A percentile compares a stretch with the other conserved stretches of the same genome.
These are phyloP conservation scores for Pseudogymnoascus sp. DNA, from an alignment of 2,329 filamentous ascomycete genomes.

Conservation along the genomic window DNA sequence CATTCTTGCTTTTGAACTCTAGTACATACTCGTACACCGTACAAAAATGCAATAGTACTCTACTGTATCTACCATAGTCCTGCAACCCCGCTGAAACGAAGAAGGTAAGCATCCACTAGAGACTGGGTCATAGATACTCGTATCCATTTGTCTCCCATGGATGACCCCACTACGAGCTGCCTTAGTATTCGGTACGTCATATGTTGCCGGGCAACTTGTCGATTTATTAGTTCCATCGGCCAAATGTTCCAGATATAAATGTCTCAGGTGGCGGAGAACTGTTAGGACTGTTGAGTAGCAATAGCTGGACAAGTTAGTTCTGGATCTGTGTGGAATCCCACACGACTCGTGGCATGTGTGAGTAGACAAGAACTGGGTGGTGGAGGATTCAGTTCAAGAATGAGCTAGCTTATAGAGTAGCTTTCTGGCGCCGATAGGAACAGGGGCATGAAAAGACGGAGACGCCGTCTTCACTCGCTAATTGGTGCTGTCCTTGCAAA, in stretches of 20 bases:
- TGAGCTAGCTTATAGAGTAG: slow-evolving; percentile 1
- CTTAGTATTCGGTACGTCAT: not conserved
- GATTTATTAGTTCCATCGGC: slow-evolving; percentile 6
- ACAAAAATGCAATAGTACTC: not conserved
- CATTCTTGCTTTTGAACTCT: not conserved
- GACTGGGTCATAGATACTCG: slow-evolving; percentile 7
- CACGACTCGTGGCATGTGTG: slow-evolving; percentile 6
- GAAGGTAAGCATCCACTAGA: slow-evolving; percentile 7
- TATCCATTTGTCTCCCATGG: not conserved
- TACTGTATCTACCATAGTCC: too few relatives aligned
- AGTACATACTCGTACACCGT: not conserved
- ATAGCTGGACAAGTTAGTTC: not conserved
- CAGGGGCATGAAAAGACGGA: slow-evolving; percentile 7
- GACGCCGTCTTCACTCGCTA: slow-evolving; percentile 1
- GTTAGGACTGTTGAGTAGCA: not conserved
- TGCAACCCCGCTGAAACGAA: not conserved
- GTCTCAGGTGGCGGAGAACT: not conserved
- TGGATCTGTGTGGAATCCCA: slow-evolving; percentile 7
- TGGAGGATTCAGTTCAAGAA: not conserved
- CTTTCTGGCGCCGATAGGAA: slow-evolving; percentile 1
- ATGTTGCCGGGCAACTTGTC: not conserved
- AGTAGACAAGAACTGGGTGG: not conserved
- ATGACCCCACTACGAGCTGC: not conserved
- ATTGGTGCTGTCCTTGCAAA: not conserved
- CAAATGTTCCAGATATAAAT: slow-evolving; percentile 8